These are phyloP conservation scores for Raddia distichophylla DNA, from an alignment of 176 grass and related monocot species.

Conservation along the genomic window DNA sequence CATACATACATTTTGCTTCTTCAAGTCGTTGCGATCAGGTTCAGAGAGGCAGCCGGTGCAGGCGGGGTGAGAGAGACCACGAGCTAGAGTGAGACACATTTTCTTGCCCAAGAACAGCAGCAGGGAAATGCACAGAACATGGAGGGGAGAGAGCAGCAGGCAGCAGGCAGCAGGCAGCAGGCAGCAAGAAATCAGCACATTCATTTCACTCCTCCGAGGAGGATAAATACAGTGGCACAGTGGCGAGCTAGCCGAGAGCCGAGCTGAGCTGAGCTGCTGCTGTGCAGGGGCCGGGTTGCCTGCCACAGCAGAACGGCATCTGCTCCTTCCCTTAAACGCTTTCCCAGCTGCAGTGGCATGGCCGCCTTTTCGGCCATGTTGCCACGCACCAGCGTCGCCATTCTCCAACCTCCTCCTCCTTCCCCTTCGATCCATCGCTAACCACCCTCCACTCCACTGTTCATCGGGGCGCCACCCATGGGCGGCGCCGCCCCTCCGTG, in stretches of 20 bases:
- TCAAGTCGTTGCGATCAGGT: background rate
- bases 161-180: too few species aligned
- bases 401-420: background rate
- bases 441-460: conserved; percentile 19
- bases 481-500: background rate
- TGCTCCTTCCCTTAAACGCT: conserved; percentile 40
- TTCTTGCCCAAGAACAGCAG: conserved; percentile 6
- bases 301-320: conserved; percentile 22
- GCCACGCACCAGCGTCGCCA: background rate
- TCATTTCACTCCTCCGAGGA: background rate
- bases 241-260: background rate
- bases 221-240: conserved; percentile 31
- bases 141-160: background rate
- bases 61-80: background rate
- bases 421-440: background rate
- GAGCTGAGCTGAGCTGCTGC: background rate
- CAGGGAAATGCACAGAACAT: background rate
- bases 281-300: background rate
- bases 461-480: background rate
- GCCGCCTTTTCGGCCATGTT: conserved; percentile 16
- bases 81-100: conserved; percentile 7
- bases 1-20: background rate
- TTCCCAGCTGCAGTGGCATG: conserved; percentile 16
- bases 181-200: background rate
- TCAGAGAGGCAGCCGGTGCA: background rate